Evolutionary conservation across 345 rosid species (phyloP).

Genomic region (Eucalyptus tenuipes): DNA sequence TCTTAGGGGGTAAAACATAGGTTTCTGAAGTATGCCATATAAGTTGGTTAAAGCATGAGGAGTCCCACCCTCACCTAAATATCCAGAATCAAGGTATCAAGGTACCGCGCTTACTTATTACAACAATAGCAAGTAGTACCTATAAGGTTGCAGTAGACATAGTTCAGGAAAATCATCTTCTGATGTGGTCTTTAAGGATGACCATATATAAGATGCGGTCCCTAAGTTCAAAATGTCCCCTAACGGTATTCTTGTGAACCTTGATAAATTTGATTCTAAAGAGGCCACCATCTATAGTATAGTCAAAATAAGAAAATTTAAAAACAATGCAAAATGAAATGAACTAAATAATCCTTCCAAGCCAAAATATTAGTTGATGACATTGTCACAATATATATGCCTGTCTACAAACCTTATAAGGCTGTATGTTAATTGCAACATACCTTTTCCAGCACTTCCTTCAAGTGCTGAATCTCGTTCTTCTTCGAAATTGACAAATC

Average conservation of each 20-base stretch:
- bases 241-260: not conserved
- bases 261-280: not conserved
- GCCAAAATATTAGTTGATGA: not conserved
- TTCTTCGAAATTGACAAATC: slow-evolving; percentile 40
- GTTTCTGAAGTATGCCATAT: not conserved
- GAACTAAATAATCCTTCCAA: not conserved
- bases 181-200: not conserved
- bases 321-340: not conserved
- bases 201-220: not conserved
- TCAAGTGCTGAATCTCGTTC: slow-evolving; percentile 43
- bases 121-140: not conserved
- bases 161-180: not conserved
- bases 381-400: not conserved
- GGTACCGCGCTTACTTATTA: not conserved
- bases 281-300: not conserved
- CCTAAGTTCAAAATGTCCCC: not conserved
- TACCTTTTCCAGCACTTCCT: slow-evolving; percentile 39
- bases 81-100: not conserved
- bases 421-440: not conserved
- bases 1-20: not conserved
- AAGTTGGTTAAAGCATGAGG: not conserved
- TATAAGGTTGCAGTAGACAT: not conserved
- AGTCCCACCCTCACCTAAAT: not conserved
- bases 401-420: not conserved
- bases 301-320: not conserved